Evolutionary conservation across 768 basidiomycete species (phyloP).

Genomic region (Mrakia hoshinonis): DNA sequence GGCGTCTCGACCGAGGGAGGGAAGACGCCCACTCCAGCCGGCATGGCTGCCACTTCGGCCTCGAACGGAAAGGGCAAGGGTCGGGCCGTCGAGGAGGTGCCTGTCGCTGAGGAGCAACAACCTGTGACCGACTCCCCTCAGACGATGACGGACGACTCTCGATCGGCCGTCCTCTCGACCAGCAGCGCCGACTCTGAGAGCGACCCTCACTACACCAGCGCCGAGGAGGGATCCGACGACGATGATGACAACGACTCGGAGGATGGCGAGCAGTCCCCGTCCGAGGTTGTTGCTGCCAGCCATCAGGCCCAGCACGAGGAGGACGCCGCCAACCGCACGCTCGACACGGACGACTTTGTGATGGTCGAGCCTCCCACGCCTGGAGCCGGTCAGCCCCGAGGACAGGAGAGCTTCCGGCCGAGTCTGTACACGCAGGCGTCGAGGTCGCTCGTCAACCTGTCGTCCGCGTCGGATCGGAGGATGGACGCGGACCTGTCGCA

Average conservation of each 20-base stretch:
- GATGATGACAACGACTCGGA: slow-evolving; percentile 30
- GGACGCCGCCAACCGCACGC: not conserved
- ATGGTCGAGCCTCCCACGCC: slow-evolving; percentile 27
- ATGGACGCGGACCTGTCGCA: slow-evolving; percentile 28
- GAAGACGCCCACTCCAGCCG: not conserved
- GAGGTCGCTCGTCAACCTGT: slow-evolving; percentile 32
- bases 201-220: not conserved
- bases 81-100: not conserved
- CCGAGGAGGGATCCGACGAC: slow-evolving; percentile 27
- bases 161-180: not conserved
- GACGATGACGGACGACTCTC: not conserved
- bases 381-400: not conserved
- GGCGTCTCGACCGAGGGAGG: not conserved
- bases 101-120: not conserved
- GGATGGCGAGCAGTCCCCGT: slow-evolving; percentile 1
- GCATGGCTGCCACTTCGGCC: not conserved
- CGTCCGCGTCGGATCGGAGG: slow-evolving; percentile 18
- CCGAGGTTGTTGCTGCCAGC: slow-evolving; percentile 27
- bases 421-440: slow-evolving; percentile 33
- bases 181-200: not conserved
- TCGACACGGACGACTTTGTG: slow-evolving; percentile 10
- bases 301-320: not conserved
- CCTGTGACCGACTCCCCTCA: not conserved
- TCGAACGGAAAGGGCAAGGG: slow-evolving; percentile 10
- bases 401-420: slow-evolving; percentile 29